Evolutionary conservation across 352 stramenopile species (phyloP), one percentile per base, ranked within the genome.

Genomic region (Globisporangium cylindrosporum): DNA sequence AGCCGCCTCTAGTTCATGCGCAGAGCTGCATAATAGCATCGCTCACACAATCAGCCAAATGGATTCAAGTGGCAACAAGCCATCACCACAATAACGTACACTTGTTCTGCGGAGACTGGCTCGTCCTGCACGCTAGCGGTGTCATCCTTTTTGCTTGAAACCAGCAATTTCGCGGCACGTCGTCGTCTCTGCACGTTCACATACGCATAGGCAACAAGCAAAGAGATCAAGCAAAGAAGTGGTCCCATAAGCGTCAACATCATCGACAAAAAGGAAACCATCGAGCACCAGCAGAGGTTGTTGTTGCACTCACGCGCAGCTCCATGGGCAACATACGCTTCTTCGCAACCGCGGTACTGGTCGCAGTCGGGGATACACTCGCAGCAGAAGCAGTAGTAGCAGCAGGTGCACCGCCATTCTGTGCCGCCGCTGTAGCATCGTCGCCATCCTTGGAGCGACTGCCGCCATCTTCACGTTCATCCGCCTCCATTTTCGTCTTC

Each of bases 291-390:
- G 15, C 36, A 43, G 4, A 43, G 4, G 59, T 64, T 4, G 61
- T 64, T 4, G n/a, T 25, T 55, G 1, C 5, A 80, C 85, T 54
- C 32, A 93, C 85, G 59, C 85, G 79, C 64, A 93, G 55, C 34
- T 93, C 85, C 78, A 82, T 93, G 1, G 85, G 85, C 49, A 93
- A 71, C 24, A 93, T 67, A 9, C 85, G 74, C 74, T 89, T 90
- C 72, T 88, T 89, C 36, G 62, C 73, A 55, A 59, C 64, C 27
- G 54, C 55, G 1, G 71, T 56, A 29, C 57, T 76, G 15, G 70
- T 49, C 12, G 6, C 43, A 24, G 43, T 18, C 8, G 43, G 18
- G 7, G 43, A 1, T 24, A 24, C 18, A 4, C 6, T 51, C 15
- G 43, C 4, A n/a, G 15, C 18, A 32, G 29, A 4, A 32, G 29